phyloP scores from a whole-genome alignment of 345 rosid species.

The Erodium maritimum region DNA sequence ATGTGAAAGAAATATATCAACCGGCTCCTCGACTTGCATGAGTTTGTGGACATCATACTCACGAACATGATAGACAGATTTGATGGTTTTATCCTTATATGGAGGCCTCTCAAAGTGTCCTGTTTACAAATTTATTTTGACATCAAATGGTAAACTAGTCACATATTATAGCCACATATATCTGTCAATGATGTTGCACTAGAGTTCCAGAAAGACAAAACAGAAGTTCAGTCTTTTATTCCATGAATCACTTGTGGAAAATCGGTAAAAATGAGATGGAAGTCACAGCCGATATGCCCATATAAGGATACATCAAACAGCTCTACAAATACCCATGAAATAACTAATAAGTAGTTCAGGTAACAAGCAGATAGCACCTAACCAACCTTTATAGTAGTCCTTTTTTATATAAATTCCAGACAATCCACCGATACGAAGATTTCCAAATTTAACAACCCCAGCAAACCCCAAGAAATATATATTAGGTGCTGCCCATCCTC shows the following conservation, averaged over 20 bases:
- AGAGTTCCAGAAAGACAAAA: no score
- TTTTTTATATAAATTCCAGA: constrained; percentile 69
- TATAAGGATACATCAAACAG: no score
- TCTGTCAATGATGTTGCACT: neutral
- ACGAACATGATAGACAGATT: constrained; percentile 80
- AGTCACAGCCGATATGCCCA: no score
- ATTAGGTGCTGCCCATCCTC: constrained; percentile 93
- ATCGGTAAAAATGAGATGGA: no score
- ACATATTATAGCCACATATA: neutral
- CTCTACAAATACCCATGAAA: no score
- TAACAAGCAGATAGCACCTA: no score
- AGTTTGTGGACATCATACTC: constrained; percentile 89
- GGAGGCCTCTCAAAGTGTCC: constrained; percentile 90
- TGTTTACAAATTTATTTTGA: constrained; percentile 16
- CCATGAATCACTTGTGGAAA: no score
- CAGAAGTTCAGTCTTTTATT: no score
- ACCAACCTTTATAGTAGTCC: constrained; percentile 50
- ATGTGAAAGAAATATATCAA: constrained; percentile 87
- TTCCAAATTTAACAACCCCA: constrained; percentile 80
- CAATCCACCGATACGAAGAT: constrained; percentile 78
- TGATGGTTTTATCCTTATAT: constrained; percentile 47
- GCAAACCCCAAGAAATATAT: constrained; percentile 74
- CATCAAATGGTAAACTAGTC: neutral
- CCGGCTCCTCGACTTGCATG: constrained; percentile 66
- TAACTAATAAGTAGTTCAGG: no score